Evolutionary conservation across 73 alveolate species (phyloP).

Genomic region (Strombidium stylifer): DNA sequence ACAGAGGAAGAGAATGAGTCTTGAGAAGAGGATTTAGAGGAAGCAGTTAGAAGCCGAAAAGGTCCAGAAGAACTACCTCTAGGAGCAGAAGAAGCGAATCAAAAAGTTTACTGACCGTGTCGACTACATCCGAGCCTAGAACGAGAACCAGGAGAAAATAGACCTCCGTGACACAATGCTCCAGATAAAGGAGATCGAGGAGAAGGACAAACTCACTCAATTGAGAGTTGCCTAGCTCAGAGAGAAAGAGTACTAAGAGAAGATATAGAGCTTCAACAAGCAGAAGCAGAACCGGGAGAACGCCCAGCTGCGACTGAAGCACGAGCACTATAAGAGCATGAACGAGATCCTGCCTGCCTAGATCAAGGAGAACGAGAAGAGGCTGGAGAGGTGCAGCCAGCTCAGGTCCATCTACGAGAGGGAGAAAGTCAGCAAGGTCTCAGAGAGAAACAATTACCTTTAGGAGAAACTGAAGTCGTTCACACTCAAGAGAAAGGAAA

Average conservation of each 20-base stretch:
- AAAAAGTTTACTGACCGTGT: too few species aligned
- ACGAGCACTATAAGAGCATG: background rate
- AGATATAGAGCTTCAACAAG: background rate
- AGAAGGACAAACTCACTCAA: background rate
- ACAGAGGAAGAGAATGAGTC: too few species aligned
- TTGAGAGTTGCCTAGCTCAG: background rate
- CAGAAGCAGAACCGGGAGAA: background rate
- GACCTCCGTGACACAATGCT: too few species aligned
- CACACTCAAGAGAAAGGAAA: background rate
- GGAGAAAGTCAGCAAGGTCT: constrained; percentile 3
- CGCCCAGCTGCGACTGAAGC: background rate
- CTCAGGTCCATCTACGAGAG: constrained; percentile 1
- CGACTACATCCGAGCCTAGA: too few species aligned
- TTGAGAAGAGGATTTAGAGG: too few species aligned
- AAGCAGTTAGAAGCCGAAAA: too few species aligned
- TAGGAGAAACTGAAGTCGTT: background rate
- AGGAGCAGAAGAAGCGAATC: too few species aligned
- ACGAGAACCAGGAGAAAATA: too few species aligned
- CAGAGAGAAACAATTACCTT: background rate
- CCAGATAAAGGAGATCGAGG: too few species aligned
- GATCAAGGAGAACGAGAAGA: background rate
- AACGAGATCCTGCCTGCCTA: constrained; percentile 10
- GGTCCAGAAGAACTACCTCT: too few species aligned
- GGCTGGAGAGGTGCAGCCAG: too few species aligned
- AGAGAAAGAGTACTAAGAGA: background rate